These are phyloP conservation scores for Xylaria sp. DNA, from an alignment of 2,329 filamentous ascomycete species.

Conservation along the genomic window DNA sequence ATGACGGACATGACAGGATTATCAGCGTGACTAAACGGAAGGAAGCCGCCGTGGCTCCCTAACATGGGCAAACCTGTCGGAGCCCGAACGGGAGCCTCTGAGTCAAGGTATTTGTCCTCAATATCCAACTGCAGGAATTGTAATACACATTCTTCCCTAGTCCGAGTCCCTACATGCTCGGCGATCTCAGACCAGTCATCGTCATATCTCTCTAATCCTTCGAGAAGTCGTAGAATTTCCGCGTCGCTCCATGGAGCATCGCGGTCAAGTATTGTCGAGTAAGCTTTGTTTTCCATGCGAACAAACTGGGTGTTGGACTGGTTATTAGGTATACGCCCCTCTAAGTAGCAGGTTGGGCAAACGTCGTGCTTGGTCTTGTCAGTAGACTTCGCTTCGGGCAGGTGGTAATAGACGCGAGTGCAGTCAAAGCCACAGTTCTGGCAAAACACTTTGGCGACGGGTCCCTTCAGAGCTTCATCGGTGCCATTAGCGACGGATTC, in stretches of 20 bases:
- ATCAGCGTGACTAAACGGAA: conserved; percentile 91
- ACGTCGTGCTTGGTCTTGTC: conserved; percentile 83
- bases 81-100: conserved; percentile 68
- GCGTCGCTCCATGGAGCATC: conserved; percentile 92
- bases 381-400: conserved; percentile 65
- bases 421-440: conserved; percentile 94
- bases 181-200: conserved; percentile 96
- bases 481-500: conserved; percentile 77
- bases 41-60: conserved; percentile 78
- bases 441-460: conserved; percentile 80
- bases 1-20: conserved; percentile 98
- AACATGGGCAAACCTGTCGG: conserved; percentile 72
- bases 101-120: conserved; percentile 94
- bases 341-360: conserved; percentile 89
- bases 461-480: conserved; percentile 72
- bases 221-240: conserved; percentile 87
- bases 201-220: conserved; percentile 91
- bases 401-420: conserved; percentile 71
- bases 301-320: conserved; percentile 84
- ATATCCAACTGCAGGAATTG: conserved; percentile 97
- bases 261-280: conserved; percentile 80
- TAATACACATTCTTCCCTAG: conserved; percentile 93
- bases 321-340: conserved; percentile 83
- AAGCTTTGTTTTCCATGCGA: conserved; percentile 88
- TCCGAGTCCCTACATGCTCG: conserved; percentile 90